Evolutionary conservation across 2,329 filamentous ascomycete genomes (phyloP).

Genomic region (Venturia aucupariae): DNA sequence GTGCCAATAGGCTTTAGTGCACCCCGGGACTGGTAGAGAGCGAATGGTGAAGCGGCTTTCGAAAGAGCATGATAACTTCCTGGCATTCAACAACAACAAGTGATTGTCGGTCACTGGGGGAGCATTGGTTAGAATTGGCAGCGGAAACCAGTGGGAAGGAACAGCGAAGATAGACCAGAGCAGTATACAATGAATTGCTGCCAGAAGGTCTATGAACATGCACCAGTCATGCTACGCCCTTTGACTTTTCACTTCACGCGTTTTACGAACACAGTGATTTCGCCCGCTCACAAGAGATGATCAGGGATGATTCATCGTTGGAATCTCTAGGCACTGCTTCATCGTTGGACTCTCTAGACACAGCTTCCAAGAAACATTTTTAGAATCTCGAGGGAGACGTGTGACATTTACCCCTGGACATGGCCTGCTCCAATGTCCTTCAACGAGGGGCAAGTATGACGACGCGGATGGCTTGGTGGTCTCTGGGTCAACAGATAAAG

Average conservation of each 20-base stretch:
- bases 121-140: too few species aligned
- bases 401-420: constrained; percentile 2
- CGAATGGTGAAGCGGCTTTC: background rate
- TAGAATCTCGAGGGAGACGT: constrained; percentile 1
- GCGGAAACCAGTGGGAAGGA: background rate
- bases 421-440: background rate
- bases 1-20: background rate
- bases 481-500: background rate
- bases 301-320: too few species aligned
- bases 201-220: background rate
- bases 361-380: background rate
- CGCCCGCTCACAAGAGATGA: too few species aligned
- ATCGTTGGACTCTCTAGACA: background rate
- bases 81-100: background rate
- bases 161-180: background rate
- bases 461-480: background rate
- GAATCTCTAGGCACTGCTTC: background rate
- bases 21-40: background rate
- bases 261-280: too few species aligned
- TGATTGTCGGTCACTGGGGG: background rate
- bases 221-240: too few species aligned
- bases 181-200: background rate
- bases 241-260: too few species aligned
- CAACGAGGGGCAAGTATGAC: background rate
- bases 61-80: background rate